phyloP scores from a whole-genome alignment of 1,139 yeast genomes.

The Kurtzmaniella quercitrusa region DNA sequence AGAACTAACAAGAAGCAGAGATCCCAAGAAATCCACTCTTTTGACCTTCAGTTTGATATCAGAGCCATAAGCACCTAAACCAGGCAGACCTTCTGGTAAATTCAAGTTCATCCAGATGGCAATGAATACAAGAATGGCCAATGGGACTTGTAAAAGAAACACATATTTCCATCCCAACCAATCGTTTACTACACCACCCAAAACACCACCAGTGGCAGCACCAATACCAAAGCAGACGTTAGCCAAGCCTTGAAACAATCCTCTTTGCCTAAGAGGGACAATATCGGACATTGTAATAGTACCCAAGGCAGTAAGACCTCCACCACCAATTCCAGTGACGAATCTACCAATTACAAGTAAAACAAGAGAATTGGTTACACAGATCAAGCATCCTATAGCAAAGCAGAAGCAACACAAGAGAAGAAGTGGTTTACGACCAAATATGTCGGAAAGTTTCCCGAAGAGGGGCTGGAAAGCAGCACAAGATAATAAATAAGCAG shows the following conservation, averaged over 20 bases:
- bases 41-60: conserved; percentile 39
- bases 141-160: conserved; percentile 54
- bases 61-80: conserved; percentile 39
- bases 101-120: conserved; percentile 33
- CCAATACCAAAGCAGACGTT: conserved; percentile 49
- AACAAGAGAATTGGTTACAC: conserved; percentile 36
- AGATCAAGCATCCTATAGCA: conserved; percentile 37
- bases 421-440: conserved; percentile 59
- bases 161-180: conserved; percentile 77
- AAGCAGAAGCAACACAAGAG: conserved; percentile 33
- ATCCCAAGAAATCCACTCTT: conserved; percentile 72
- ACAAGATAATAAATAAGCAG: conserved; percentile 37
- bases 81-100: conserved; percentile 48
- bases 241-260: conserved; percentile 49
- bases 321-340: conserved; percentile 56
- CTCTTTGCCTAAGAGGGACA: conserved; percentile 49
- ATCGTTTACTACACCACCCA: conserved; percentile 69
- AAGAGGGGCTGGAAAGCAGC: conserved; percentile 64
- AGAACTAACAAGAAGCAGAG: conserved; percentile 53
- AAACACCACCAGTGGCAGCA: conserved; percentile 51
- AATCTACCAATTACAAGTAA: conserved; percentile 56
- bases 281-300: conserved; percentile 52
- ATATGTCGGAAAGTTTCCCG: conserved; percentile 83
- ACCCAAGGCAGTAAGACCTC: conserved; percentile 48
- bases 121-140: conserved; percentile 49